Conservation (phyloP, 2,329 filamentous ascomycete genomes). For the Penicillium concentricum region DNA sequence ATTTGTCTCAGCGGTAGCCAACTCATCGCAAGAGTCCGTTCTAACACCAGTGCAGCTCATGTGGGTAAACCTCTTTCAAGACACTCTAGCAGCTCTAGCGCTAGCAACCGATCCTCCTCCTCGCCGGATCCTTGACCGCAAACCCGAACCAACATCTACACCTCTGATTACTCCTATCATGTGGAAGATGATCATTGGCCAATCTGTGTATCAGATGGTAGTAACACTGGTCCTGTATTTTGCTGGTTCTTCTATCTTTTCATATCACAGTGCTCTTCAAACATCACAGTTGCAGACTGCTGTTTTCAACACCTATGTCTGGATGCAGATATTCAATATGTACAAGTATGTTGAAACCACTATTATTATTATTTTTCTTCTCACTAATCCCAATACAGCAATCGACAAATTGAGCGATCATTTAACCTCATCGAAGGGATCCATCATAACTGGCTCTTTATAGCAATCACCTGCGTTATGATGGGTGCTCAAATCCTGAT, state of each 20-base stretch:
- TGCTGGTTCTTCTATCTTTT: slow-evolving; percentile 56
- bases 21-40: slow-evolving; percentile 55
- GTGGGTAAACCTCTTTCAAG: slow-evolving; percentile 68
- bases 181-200: slow-evolving; percentile 45
- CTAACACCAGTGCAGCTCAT: slow-evolving; percentile 64
- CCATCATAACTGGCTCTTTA: slow-evolving; percentile 57
- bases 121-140: slow-evolving; percentile 54
- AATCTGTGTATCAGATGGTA: slow-evolving; percentile 39
- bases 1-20: slow-evolving; percentile 60
- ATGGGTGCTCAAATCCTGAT: slow-evolving; percentile 58
- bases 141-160: slow-evolving; percentile 42
- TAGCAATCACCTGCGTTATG: slow-evolving; percentile 58
- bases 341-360: slow-evolving; percentile 49
- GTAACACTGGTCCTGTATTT: slow-evolving; percentile 52
- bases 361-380: too few species aligned
- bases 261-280: slow-evolving; percentile 45
- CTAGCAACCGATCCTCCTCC: slow-evolving; percentile 62
- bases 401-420: slow-evolving; percentile 61
- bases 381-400: slow-evolving; percentile 30
- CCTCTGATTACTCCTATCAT: slow-evolving; percentile 44
- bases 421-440: slow-evolving; percentile 63
- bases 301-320: slow-evolving; percentile 70
- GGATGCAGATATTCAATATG: slow-evolving; percentile 72
- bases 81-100: slow-evolving; percentile 63
- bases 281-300: slow-evolving; percentile 56